Conservation (phyloP, 1,284 basidiomycete genomes). For the Ganoderma resinaceum region DNA sequence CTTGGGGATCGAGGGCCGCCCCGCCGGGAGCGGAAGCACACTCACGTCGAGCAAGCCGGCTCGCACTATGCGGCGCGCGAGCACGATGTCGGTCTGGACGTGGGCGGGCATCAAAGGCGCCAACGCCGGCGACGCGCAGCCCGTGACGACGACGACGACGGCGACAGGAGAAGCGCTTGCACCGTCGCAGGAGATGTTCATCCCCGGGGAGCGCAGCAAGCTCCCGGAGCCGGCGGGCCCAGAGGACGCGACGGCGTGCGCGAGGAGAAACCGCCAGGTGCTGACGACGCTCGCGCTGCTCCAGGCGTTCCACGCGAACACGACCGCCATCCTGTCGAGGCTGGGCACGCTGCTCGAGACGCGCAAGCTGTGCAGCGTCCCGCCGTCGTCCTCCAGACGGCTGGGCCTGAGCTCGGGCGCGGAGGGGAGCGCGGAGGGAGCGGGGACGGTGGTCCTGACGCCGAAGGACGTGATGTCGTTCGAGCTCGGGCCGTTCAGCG, state of each 20-base stretch:
- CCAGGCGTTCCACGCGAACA: constrained; percentile 77
- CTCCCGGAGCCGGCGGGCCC: constrained; percentile 32
- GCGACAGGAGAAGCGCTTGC: constrained; percentile 2
- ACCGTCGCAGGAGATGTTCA: constrained; percentile 25
- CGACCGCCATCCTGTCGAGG: constrained; percentile 67
- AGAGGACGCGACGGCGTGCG: constrained; percentile 37
- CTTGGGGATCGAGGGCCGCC: constrained; percentile 71
- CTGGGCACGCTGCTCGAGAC: constrained; percentile 56
- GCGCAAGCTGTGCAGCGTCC: constrained; percentile 23
- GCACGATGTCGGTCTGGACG: constrained; percentile 38
- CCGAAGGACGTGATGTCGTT: constrained; percentile 71
- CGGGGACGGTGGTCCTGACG: constrained; percentile 44
- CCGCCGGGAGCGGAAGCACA: constrained; percentile 23
- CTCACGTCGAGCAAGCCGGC: constrained; percentile 25
- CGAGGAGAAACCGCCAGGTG: constrained; percentile 51
- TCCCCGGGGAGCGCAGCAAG: constrained; percentile 26
- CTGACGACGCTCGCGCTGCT: constrained; percentile 71
- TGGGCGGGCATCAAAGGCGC: constrained; percentile 24
- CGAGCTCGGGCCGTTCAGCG: constrained; percentile 75
- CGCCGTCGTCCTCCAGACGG: not conserved
- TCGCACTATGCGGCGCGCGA: constrained; percentile 34
- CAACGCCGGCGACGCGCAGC: constrained; percentile 12
- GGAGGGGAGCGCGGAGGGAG: constrained; percentile 9
- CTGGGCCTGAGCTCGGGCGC: constrained; percentile 17
- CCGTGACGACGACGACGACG: constrained; percentile 5